Evolutionary conservation across 257 asterid genomes (phyloP).

Genomic region (Primulina huaijiensis): DNA sequence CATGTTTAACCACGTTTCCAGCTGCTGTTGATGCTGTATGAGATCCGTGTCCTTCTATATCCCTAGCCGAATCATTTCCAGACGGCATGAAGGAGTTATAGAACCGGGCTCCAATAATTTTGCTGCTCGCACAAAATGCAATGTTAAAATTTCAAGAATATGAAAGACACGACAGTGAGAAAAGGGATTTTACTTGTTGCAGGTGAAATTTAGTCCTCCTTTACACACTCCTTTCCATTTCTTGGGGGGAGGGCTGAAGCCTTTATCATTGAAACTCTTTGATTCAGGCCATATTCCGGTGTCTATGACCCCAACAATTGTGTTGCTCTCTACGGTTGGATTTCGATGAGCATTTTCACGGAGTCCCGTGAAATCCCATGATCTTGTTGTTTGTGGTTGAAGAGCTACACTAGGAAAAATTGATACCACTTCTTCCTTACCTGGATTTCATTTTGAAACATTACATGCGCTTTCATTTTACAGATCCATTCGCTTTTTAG

Average conservation of each 20-base stretch:
- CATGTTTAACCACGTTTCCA: slow-evolving; percentile 18
- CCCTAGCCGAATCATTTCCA: slow-evolving; percentile 1
- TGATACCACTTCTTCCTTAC: slow-evolving; percentile 23
- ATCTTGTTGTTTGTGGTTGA: slow-evolving; percentile 33
- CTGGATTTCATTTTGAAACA: slow-evolving; percentile 6
- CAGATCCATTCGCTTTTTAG: too few relatives aligned
- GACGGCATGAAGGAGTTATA: neutral
- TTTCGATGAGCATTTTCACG: slow-evolving; percentile 13
- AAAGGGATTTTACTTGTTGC: slow-evolving; percentile 29
- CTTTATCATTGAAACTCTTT: slow-evolving; percentile 25
- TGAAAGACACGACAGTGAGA: neutral
- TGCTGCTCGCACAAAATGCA: slow-evolving; percentile 21
- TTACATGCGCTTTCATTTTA: too few relatives aligned
- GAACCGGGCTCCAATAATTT: slow-evolving; percentile 43
- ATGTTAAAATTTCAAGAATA: neutral
- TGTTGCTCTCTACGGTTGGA: slow-evolving; percentile 28
- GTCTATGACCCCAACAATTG: slow-evolving; percentile 35
- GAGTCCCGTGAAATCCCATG: slow-evolving; percentile 42
- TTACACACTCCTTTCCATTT: slow-evolving; percentile 40
- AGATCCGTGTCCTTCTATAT: slow-evolving; percentile 31
- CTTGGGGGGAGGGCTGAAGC: slow-evolving; percentile 33
- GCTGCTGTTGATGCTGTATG: slow-evolving; percentile 46
- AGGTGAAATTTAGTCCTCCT: slow-evolving; percentile 35
- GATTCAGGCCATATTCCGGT: slow-evolving; percentile 46
- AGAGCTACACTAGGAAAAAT: slow-evolving; percentile 28